These are phyloP conservation scores for Termitomyces sp. DNA, from an alignment of 768 basidiomycete species.

Conservation along the genomic window DNA sequence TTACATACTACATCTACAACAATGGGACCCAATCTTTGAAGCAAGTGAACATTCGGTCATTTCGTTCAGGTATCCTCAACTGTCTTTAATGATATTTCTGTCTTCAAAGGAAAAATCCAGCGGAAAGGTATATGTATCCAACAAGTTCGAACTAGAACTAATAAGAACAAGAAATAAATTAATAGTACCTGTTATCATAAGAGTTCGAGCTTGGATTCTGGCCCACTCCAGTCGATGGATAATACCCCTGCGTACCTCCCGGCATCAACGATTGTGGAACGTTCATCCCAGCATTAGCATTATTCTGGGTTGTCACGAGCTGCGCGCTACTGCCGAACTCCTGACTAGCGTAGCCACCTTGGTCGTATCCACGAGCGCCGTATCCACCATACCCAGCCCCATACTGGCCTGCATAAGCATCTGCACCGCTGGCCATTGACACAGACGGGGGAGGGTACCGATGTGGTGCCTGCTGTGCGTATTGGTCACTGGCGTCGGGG, in stretches of 20 bases:
- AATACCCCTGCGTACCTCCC: slow-evolving; percentile 1
- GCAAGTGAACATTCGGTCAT: too few relatives aligned
- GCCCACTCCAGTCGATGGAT: not conserved
- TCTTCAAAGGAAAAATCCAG: not conserved
- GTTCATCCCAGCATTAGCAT: not conserved
- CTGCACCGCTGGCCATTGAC: not conserved
- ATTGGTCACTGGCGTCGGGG: not conserved
- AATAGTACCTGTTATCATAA: slow-evolving; percentile 5
- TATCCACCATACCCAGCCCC: not conserved
- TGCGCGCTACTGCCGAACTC: slow-evolving; percentile 7
- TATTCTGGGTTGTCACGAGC: slow-evolving; percentile 1
- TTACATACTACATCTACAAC: too few relatives aligned
- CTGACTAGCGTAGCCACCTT: not conserved
- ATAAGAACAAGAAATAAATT: not conserved
- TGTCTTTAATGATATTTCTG: not conserved
- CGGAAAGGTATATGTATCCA: not conserved
- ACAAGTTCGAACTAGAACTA: not conserved
- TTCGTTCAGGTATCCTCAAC: not conserved
- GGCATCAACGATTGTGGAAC: slow-evolving; percentile 3
- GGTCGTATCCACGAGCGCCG: not conserved
- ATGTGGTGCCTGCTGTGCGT: slow-evolving; percentile 8
- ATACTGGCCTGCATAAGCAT: not conserved
- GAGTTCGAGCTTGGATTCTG: not conserved
- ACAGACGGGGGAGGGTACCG: slow-evolving; percentile 10
- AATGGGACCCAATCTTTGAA: too few relatives aligned